A percentile compares a stretch with the other conserved stretches of the same genome.
These are phyloP conservation scores for Capsella rubella DNA, from an alignment of 441 rosid species.

Conservation along the genomic window DNA sequence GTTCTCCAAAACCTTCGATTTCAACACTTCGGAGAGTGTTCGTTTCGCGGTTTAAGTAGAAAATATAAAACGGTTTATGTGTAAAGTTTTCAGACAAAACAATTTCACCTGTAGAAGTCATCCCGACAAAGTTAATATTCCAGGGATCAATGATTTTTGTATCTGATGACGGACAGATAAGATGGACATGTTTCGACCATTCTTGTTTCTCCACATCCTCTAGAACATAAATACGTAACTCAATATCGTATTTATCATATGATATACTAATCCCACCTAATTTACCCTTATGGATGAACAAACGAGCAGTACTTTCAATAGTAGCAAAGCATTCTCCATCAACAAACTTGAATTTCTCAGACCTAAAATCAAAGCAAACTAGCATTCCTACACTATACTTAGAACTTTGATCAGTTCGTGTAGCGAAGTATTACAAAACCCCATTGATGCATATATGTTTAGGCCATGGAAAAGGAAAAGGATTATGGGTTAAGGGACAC, in stretches of 20 bases:
- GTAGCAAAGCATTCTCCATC: background rate
- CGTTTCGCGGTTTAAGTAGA: background rate
- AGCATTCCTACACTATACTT: background rate
- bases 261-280: background rate
- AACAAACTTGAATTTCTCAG: background rate
- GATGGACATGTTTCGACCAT: background rate
- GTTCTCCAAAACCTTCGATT: background rate
- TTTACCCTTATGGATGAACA: background rate
- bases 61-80: background rate
- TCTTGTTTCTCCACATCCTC: background rate
- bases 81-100: background rate
- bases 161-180: too few species aligned
- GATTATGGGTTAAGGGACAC: background rate
- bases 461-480: too few species aligned
- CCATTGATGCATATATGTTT: background rate
- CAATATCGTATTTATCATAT: too few species aligned
- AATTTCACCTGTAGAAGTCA: background rate
- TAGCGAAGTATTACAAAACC: background rate
- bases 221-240: background rate
- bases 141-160: too few species aligned
- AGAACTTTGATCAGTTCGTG: too few species aligned
- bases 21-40: background rate
- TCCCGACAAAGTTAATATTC: background rate
- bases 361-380: background rate
- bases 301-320: background rate